Evolutionary conservation across 805 yeast species (phyloP), one percentile per base, ranked within the genome.

Genomic region (Monosporozyma siamensis): DNA sequence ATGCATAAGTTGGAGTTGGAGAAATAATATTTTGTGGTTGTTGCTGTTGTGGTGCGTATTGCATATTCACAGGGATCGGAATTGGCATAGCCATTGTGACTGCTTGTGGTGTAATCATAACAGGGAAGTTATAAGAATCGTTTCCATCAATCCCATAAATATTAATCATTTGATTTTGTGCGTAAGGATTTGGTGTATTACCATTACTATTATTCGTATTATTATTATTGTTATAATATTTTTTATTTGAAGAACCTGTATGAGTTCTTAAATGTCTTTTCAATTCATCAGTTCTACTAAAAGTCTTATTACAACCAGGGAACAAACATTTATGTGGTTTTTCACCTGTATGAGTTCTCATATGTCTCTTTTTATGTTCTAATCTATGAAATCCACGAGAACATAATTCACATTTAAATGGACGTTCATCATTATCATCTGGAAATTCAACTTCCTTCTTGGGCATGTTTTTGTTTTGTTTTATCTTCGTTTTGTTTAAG

Each of bases 311-410:
- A 64, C 96, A 87, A n/a, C 85, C 85, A 1, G 92, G 88, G 52
- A 74, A 86, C 15, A 78, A 74, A 63, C 96, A 87, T 39, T 77
- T 79, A 58, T 84, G 92, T 2, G 95, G 95, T 59, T 86, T 84
- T 60, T 87, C 95, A 39, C 96, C 96, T 0, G 96, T 87, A 65
- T 87, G 95, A 8, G 95, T 87, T 44, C 95, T 70, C 51, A 88
- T 82, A 60, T 87, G 96, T 51, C 96, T 73, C 10, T 95, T 87
- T 58, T 85, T 94, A 61, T 87, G 96, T 61, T 87, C 96, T 38
- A 87, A 67, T 47, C 95, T 72, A 61, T 85, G 90, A 60, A 87
- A 87, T 8, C 94, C 86, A 65, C 86, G 84, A 40, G 77, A 79
- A 63, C 96, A 87, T 53, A 83, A 69, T 17, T 89, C 80, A 56